Evolutionary conservation across 148 eudicot species (phyloP).

Genomic region (Chenopodium album): DNA sequence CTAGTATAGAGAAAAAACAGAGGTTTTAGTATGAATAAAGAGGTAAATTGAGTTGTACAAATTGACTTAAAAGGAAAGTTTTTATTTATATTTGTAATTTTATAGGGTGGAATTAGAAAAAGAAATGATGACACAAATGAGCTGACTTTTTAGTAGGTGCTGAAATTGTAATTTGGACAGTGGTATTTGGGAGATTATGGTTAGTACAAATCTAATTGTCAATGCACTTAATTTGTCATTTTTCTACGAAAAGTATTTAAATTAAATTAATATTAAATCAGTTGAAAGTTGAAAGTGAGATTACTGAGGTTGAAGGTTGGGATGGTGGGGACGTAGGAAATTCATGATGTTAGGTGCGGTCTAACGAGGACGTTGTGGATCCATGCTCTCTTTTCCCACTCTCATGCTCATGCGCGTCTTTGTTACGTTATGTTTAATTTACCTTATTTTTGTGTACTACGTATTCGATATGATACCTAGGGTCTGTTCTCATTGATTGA

Average conservation of each 20-base stretch:
- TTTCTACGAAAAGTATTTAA: conserved; percentile 2
- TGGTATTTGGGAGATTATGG: background rate
- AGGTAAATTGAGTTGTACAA: background rate
- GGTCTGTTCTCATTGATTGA: no score
- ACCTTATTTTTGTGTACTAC: no score
- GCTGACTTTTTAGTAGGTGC: conserved; percentile 55
- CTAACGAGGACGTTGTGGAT: conserved; percentile 25
- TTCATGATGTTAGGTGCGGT: conserved; percentile 39
- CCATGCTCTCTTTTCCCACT: conserved; percentile 6
- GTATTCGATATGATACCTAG: no score
- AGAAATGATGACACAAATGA: conserved; percentile 46
- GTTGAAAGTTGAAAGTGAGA: background rate
- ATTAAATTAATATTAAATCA: no score
- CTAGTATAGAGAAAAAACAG: background rate
- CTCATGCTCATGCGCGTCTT: conserved; percentile 10
- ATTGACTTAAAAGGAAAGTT: conserved; percentile 15
- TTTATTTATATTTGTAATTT: background rate
- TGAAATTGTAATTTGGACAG: conserved; percentile 7
- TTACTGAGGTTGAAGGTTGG: background rate
- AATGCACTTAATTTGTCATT: conserved; percentile 38
- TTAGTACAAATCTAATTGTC: conserved; percentile 36
- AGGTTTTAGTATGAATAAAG: conserved; percentile 6
- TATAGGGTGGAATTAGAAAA: background rate
- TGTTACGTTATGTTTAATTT: background rate
- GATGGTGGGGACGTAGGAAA: conserved; percentile 18